phyloP scores from a whole-genome alignment of 768 basidiomycete genomes.

The Auricularia auricula-judae region DNA sequence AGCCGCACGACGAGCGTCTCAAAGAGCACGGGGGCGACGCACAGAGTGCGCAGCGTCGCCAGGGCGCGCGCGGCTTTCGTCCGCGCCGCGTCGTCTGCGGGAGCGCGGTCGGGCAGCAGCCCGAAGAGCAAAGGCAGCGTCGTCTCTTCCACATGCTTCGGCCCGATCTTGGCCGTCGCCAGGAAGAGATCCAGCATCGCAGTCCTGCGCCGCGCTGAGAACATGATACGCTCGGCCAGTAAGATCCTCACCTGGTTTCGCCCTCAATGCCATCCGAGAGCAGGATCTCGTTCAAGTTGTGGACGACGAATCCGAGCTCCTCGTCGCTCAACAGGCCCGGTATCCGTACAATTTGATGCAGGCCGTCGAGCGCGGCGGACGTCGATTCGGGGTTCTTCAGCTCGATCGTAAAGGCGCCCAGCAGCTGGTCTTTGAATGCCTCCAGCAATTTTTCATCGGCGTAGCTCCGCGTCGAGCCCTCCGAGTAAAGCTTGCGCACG shows the following conservation, averaged over 20 bases:
- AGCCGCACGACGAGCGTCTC: conserved; percentile 72
- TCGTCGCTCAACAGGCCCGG: conserved; percentile 49
- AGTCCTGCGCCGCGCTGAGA: conserved; percentile 28
- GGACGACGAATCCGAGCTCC: conserved; percentile 73
- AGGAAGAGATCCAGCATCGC: conserved; percentile 52
- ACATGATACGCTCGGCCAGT: not conserved
- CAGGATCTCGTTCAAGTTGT: conserved; percentile 62
- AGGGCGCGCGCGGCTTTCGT: conserved; percentile 58
- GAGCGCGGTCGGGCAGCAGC: conserved; percentile 63
- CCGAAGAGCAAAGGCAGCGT: conserved; percentile 75
- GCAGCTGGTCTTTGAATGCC: conserved; percentile 65
- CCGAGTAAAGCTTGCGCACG: conserved; percentile 46
- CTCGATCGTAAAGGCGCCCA: conserved; percentile 52
- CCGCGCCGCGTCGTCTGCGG: conserved; percentile 40
- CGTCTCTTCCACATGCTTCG: conserved; percentile 56
- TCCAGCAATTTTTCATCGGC: conserved; percentile 30
- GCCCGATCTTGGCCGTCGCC: conserved; percentile 44
- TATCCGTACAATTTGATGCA: conserved; percentile 58
- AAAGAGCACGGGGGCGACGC: conserved; percentile 66
- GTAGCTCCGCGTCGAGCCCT: conserved; percentile 33
- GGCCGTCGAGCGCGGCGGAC: conserved; percentile 49
- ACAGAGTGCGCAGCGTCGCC: conserved; percentile 58
- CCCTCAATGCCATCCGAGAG: conserved; percentile 39
- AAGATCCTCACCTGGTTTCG: conserved; percentile 39
- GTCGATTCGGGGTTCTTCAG: conserved; percentile 41